Evolutionary conservation across 1,284 basidiomycete genomes (phyloP).

Genomic region (Pseudozyma sp.): DNA sequence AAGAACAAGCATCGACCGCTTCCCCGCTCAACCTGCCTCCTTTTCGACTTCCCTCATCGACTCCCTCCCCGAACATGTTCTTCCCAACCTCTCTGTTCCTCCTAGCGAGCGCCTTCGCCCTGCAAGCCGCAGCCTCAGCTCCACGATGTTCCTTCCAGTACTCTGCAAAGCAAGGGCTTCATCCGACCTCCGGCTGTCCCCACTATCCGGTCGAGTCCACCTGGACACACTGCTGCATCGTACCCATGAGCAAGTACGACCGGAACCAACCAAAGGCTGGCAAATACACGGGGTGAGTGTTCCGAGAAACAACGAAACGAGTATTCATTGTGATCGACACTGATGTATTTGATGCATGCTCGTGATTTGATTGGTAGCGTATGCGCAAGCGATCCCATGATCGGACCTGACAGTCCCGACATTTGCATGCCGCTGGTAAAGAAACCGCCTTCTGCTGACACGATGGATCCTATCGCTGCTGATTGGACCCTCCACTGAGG

Average conservation of each 20-base stretch:
- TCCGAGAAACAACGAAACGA: not conserved
- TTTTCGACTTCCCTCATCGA: not conserved
- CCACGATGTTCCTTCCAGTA: constrained; percentile 22
- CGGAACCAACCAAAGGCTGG: not conserved
- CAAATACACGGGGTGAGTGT: constrained; percentile 15
- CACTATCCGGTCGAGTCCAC: not conserved
- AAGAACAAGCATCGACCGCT: no score
- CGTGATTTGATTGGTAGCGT: constrained; percentile 6
- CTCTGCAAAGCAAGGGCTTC: not conserved
- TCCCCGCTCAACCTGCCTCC: not conserved
- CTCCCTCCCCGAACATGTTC: constrained; percentile 15
- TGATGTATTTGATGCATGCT: no score
- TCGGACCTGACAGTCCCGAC: constrained; percentile 5
- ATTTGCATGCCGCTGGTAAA: constrained; percentile 8
- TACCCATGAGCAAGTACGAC: constrained; percentile 10
- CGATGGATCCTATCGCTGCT: not conserved
- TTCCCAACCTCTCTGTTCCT: constrained; percentile 1
- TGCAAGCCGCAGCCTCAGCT: constrained; percentile 20
- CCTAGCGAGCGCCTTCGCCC: not conserved
- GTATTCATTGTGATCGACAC: no score
- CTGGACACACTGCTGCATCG: constrained; percentile 32
- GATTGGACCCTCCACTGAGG: constrained; percentile 9
- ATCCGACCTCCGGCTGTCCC: constrained; percentile 9
- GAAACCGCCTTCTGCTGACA: not conserved
- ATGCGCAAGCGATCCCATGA: constrained; percentile 19